Percentiles rank a stretch among this genome's conserved stretches.
These are phyloP conservation scores for Alternaria rosae DNA, from an alignment of 2,329 filamentous ascomycete species.

Conservation along the genomic window DNA sequence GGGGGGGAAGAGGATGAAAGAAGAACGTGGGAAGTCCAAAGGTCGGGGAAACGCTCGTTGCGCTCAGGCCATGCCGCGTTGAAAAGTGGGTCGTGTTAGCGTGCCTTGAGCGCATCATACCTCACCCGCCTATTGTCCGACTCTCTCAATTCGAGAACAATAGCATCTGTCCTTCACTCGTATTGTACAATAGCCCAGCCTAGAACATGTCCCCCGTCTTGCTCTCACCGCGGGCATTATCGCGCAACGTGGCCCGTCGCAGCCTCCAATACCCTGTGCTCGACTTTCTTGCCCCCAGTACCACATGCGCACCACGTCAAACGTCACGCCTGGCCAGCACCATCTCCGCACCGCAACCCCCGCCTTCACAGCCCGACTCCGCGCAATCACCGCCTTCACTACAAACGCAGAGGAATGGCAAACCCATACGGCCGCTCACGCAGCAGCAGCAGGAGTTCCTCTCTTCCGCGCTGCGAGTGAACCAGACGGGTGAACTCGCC, in stretches of 20 bases:
- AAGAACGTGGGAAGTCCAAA: slow-evolving; percentile 24
- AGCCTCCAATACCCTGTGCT: slow-evolving; percentile 17
- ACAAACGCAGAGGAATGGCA: slow-evolving; percentile 16
- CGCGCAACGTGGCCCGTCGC: slow-evolving; percentile 16
- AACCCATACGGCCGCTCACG: slow-evolving; percentile 38
- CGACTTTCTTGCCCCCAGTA: slow-evolving; percentile 41
- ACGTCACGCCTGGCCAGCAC: slow-evolving; percentile 24
- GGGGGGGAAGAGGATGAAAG: slow-evolving; percentile 24
- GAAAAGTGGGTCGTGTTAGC: slow-evolving; percentile 25
- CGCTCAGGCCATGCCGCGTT: slow-evolving; percentile 32
- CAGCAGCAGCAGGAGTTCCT: slow-evolving; percentile 47
- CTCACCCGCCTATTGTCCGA: slow-evolving; percentile 5
- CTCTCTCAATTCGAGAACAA: slow-evolving; percentile 10
- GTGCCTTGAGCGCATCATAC: slow-evolving; percentile 30
- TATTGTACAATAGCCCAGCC: slow-evolving; percentile 7
- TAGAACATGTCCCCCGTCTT: slow-evolving; percentile 26
- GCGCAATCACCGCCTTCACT: slow-evolving; percentile 7
- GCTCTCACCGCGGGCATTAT: slow-evolving; percentile 24
- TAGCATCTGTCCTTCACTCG: slow-evolving; percentile 3
- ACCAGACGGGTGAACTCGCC: slow-evolving; percentile 97
- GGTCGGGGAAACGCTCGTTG: slow-evolving; percentile 30
- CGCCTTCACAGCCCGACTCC: slow-evolving; percentile 6
- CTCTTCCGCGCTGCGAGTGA: slow-evolving; percentile 75
- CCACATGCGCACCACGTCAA: slow-evolving; percentile 22
- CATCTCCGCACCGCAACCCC: slow-evolving; percentile 5